Conservation (phyloP, 2,329 filamentous ascomycete genomes). For the Fusarium protoensiforme region DNA sequence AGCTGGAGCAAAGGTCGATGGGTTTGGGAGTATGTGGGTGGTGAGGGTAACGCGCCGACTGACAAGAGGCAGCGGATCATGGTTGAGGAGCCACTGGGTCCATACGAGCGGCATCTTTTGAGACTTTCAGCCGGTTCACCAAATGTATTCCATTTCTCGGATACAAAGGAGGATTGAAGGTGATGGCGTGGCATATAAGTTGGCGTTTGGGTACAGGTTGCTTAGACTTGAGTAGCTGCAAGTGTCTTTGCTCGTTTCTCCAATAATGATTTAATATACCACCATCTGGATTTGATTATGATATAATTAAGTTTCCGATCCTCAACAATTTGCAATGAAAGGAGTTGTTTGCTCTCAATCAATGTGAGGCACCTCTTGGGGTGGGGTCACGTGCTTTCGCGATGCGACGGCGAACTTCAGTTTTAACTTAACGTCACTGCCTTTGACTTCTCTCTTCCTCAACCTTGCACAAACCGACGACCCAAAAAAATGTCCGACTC, state of each 20-base stretch:
- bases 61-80: constrained; percentile 55
- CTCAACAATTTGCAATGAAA: not conserved
- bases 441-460: not conserved
- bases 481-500: constrained; percentile 45
- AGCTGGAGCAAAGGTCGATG: constrained; percentile 53
- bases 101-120: constrained; percentile 62
- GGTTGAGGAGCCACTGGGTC: constrained; percentile 65
- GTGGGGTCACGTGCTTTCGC: constrained; percentile 28
- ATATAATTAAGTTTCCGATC: not conserved
- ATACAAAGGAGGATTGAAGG: constrained; percentile 27
- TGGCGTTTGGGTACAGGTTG: not conserved
- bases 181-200: not conserved
- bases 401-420: constrained; percentile 23
- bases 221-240: not conserved
- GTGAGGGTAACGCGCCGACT: constrained; percentile 53
- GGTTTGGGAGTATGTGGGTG: constrained; percentile 66
- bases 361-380: not conserved
- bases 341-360: not conserved
- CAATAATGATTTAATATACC: not conserved
- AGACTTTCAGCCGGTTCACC: constrained; percentile 56
- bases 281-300: not conserved
- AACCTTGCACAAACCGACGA: not conserved
- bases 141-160: constrained; percentile 57
- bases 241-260: not conserved
- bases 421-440: not conserved